Evolutionary conservation across 2,329 filamentous ascomycete species (phyloP), one percentile per base, ranked within the genome.

Genomic region (Rugonectria rugulosa): DNA sequence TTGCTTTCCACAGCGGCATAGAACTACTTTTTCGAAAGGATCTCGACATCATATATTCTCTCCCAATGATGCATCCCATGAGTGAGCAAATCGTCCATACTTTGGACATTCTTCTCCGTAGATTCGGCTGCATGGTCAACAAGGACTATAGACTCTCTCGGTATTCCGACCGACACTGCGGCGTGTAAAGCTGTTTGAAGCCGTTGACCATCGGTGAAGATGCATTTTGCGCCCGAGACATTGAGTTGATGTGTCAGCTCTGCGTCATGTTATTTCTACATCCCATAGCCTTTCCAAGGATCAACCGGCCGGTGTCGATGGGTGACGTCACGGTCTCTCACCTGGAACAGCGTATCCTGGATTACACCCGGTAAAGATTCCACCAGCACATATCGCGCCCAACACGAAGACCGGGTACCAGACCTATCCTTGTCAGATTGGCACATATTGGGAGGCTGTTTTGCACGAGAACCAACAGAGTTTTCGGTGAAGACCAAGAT

Each of bases 341-440:
- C 42, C 43, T 9, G 54, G 29, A 5, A 31, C 21, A 0, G 43
- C 43, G 6, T 57, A 57, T 27, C 29, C 31, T 8, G 54, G 54
- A 17, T 57, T 57, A 0, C 49, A 42, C 2, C 54, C 50, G 12
- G 53, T 56, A 12, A 56, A 56, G 8, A 56, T n/a, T 3, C 41
- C 34, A 3, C 53, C 48, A 2, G 53, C 10, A 11, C 48, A 51
- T 14, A 56, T 53, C 5, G 48, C 15, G 2, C 29, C 48, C 1
- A 53, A 2, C 1, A 56, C 36, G 1, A 57, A 24, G 2, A 14
- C 54, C 15, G 49, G 54, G 12, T 57, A 53, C 5, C 31, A 32
- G 9, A 37, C 1, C 7, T 2, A 2, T 3, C 14, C 2, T 7
- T 6, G 21, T 2, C 6, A 42, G 3, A 17, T 27, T 29, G n/a